Percentiles rank a stretch among this genome's conserved stretches.
Conservation (phyloP, 345 rosid species). For the Sapria himalayana region DNA sequence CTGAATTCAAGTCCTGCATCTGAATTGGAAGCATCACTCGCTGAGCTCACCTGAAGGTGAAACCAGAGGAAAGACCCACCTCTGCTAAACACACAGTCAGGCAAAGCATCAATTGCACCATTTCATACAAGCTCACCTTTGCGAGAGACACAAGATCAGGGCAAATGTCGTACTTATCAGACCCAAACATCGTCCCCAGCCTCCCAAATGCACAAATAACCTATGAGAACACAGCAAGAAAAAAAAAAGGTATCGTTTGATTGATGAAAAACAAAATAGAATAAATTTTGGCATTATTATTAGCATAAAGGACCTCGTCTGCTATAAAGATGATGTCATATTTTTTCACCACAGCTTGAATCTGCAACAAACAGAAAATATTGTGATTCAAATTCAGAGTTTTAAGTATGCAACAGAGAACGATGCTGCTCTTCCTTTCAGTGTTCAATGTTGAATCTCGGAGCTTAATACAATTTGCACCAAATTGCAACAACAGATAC, state of each 20-base stretch:
- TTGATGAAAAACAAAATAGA: not conserved
- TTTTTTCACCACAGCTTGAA: constrained; percentile 81
- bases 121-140: constrained; percentile 53
- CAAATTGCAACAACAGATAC: too few species aligned
- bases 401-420: too few species aligned
- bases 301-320: constrained; percentile 51
- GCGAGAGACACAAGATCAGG: constrained; percentile 82
- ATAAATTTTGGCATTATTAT: not conserved
- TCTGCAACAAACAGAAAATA: constrained; percentile 19
- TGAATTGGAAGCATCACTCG: too few species aligned
- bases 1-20: too few species aligned
- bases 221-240: constrained; percentile 17
- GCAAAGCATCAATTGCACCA: too few species aligned
- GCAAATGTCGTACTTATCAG: constrained; percentile 77
- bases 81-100: too few species aligned
- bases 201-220: constrained; percentile 98
- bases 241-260: not conserved
- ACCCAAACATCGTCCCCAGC: constrained; percentile 86
- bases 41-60: too few species aligned
- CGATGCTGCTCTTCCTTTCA: too few species aligned
- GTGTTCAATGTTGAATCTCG: too few species aligned
- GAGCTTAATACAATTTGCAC: too few species aligned
- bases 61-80: too few species aligned
- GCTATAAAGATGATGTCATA: constrained; percentile 80
- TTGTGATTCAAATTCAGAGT: too few species aligned